phyloP scores from a whole-genome alignment of 305 asterid genomes.

The Stenogyne calaminthoides region DNA sequence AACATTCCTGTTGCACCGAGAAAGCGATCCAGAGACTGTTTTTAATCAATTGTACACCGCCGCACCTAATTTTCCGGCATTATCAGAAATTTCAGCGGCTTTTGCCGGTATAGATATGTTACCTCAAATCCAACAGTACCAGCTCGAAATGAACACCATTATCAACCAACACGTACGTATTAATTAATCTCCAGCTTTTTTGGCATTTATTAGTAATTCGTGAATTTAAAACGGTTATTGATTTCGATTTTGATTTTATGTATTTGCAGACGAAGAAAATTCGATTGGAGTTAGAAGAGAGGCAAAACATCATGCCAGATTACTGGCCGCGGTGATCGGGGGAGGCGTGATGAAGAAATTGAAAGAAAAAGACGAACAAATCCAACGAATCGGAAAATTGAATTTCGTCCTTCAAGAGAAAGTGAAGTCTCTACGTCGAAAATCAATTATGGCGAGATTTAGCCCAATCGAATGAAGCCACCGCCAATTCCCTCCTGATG shows the following conservation, averaged over 20 bases:
- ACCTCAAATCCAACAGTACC: constrained; percentile 53
- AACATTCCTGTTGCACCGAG: constrained; percentile 44
- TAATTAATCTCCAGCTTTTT: neutral
- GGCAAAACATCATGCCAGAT: constrained; percentile 60
- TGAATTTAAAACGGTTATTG: too few relatives aligned
- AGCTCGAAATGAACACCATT: constrained; percentile 60
- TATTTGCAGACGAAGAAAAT: constrained; percentile 63
- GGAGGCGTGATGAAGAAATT: constrained; percentile 57
- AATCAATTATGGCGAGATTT: constrained; percentile 74
- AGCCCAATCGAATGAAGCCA: constrained; percentile 83
- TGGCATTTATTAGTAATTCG: too few relatives aligned
- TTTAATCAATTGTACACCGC: constrained; percentile 35
- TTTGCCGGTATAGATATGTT: constrained; percentile 45
- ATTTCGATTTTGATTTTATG: neutral
- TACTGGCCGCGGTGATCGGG: constrained; percentile 52
- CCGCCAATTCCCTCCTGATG: constrained; percentile 77
- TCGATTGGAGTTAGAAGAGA: constrained; percentile 65
- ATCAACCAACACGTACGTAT: constrained; percentile 70
- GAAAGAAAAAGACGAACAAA: constrained; percentile 77
- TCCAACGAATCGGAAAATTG: constrained; percentile 57
- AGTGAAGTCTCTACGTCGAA: constrained; percentile 56
- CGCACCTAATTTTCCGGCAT: constrained; percentile 9
- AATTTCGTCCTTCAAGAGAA: constrained; percentile 62
- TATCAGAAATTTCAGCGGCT: constrained; percentile 33
- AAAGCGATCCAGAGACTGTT: constrained; percentile 58